Percentiles rank a stretch among this genome's conserved stretches.
These are phyloP conservation scores for Petunia secreta DNA, from an alignment of 257 asterid genomes.

Conservation along the genomic window DNA sequence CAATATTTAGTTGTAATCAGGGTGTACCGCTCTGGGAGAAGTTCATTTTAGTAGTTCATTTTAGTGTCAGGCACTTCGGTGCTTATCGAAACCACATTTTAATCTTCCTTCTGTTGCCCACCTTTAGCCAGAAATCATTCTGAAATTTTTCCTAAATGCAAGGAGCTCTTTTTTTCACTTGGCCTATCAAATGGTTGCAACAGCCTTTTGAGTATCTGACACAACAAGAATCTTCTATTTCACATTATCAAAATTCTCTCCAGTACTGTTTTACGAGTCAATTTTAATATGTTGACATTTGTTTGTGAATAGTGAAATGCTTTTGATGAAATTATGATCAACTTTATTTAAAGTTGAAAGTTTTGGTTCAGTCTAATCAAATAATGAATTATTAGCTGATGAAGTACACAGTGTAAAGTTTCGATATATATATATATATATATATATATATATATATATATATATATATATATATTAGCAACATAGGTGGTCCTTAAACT, in stretches of 20 bases:
- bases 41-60: background rate
- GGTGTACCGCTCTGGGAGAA: background rate
- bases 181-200: background rate
- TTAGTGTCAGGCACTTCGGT: background rate
- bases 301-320: background rate
- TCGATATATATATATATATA: background rate
- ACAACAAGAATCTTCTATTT: background rate
- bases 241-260: constrained; percentile 14
- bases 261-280: background rate
- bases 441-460: no score
- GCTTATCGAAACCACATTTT: background rate
- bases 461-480: no score
- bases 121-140: background rate
- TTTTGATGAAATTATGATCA: background rate
- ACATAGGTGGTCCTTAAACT: no score
- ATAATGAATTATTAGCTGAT: constrained; percentile 14
- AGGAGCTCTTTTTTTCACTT: background rate
- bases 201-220: background rate
- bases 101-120: background rate
- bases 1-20: background rate
- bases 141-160: background rate
- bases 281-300: background rate
- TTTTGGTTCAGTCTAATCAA: constrained; percentile 10
- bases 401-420: background rate
- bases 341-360: background rate